phyloP scores from a whole-genome alignment of 106 monocot species.

The Iris macrosiphon region DNA sequence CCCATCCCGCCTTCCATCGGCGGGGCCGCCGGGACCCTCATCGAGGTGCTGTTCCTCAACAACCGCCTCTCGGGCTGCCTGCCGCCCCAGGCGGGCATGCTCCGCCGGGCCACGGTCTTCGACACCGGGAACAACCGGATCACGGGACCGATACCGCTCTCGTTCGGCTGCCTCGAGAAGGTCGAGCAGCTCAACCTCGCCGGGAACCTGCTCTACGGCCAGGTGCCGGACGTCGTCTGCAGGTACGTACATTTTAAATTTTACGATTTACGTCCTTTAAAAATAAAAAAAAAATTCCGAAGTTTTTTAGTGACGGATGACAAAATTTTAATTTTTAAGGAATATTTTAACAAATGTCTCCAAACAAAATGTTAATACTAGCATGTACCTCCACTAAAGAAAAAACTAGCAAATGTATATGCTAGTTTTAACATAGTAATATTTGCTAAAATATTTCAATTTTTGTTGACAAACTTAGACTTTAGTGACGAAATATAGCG shows the following conservation, averaged over 20 bases:
- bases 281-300: too few species aligned
- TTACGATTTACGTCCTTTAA: too few species aligned
- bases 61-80: slow-evolving; percentile 39
- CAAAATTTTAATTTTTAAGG: too few species aligned
- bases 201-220: slow-evolving; percentile 32
- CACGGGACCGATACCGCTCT: slow-evolving; percentile 31
- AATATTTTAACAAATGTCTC: too few species aligned
- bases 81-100: slow-evolving; percentile 28
- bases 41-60: slow-evolving; percentile 45
- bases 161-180: slow-evolving; percentile 31
- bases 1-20: slow-evolving; percentile 20
- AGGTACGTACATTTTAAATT: slow-evolving; percentile 18
- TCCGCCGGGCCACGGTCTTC: slow-evolving; percentile 27
- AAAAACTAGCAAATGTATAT: too few species aligned
- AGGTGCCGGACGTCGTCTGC: slow-evolving; percentile 28
- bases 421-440: too few species aligned
- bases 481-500: too few species aligned
- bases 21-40: slow-evolving; percentile 27
- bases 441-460: too few species aligned
- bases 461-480: too few species aligned
- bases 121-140: slow-evolving; percentile 31
- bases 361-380: too few species aligned
- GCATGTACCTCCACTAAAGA: too few species aligned
- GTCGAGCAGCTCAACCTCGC: slow-evolving; percentile 59
- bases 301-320: too few species aligned